phyloP scores from a whole-genome alignment of 495 filamentous ascomycete genomes.

The Hypoxylon rickii region DNA sequence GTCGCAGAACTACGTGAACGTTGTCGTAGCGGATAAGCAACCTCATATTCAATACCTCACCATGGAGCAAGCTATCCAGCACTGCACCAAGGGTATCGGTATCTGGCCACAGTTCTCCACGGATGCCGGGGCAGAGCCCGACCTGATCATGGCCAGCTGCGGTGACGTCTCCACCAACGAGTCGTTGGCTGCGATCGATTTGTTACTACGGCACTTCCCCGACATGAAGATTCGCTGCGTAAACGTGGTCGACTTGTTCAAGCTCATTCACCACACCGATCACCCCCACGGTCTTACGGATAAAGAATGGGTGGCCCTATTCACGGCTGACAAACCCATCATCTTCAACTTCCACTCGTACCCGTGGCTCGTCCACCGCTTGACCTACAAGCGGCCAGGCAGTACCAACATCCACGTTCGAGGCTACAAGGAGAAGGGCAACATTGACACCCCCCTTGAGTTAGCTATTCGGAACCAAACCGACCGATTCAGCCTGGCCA shows the following conservation, averaged over 20 bases:
- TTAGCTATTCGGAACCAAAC: conserved; percentile 72
- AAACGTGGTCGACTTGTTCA: conserved; percentile 77
- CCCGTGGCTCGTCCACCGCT: conserved; percentile 73
- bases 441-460: conserved; percentile 76
- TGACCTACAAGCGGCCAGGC: conserved; percentile 71
- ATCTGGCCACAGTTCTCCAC: conserved; percentile 55
- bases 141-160: conserved; percentile 71
- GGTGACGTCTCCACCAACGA: conserved; percentile 74
- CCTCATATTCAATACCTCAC: conserved; percentile 71
- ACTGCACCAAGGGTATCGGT: conserved; percentile 72
- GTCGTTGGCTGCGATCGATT: conserved; percentile 67
- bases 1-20: conserved; percentile 75
- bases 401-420: conserved; percentile 68
- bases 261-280: conserved; percentile 64
- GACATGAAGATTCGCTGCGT: conserved; percentile 72
- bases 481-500: conserved; percentile 71
- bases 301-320: conserved; percentile 63
- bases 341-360: conserved; percentile 83
- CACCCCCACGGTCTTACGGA: conserved; percentile 72
- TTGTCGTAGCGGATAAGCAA: conserved; percentile 76
- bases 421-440: conserved; percentile 75
- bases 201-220: conserved; percentile 66
- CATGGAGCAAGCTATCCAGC: conserved; percentile 68
- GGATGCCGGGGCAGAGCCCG: conserved; percentile 65
- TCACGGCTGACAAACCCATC: conserved; percentile 68